Evolutionary conservation across 352 stramenopile genomes (phyloP), one percentile per base, ranked within the genome.

Genomic region (Phytophthora vignae): DNA sequence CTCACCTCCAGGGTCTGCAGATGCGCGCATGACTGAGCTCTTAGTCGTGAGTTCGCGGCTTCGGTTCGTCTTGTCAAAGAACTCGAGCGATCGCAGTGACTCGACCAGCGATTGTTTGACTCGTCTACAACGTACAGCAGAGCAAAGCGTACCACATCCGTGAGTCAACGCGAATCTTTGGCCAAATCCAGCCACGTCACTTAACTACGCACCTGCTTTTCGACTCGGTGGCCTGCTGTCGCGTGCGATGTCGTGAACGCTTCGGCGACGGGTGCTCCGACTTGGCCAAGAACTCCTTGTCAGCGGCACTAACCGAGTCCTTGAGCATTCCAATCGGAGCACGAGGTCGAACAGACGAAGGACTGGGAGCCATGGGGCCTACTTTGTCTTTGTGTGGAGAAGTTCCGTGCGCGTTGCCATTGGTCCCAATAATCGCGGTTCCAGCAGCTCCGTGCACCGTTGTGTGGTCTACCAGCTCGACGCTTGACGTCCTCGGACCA

Each of bases 101-200:
- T 93, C 85, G n/a, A 85, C 81, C 12, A 93, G 70, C 27, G 83
- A 90, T 55, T 91, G 85, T 71, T 90, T 93, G 14, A 91, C 79
- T 15, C 83, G 76, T 21, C 84, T 85, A 40, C 10, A 52, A 22
- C 36, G 40, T 25, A 25, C 22, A 25, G 22, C 22, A 25, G 2
- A 25, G 22, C 22, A 25, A 3, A 5, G 71, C n/a, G 4, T 40
- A 40, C 33, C 2, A 42, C 27, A 19, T n/a, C 11, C 5, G n/a
- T 33, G 4, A 63, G 38, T 12, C 48, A 19, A n/a, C 3, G 6
- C 40, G 40, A 64, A 66, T 7, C 19, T 31, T 25, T 21, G 2
- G 6, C 5, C 11, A 57, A 60, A 54, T 52, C 2, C 2, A 52
- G 42, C 25, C 48, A 19, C 22, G 19, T 8, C 36, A 38, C 53